These are phyloP conservation scores for Claviceps humidiphila DNA, from an alignment of 2,329 filamentous ascomycete species.

Conservation along the genomic window DNA sequence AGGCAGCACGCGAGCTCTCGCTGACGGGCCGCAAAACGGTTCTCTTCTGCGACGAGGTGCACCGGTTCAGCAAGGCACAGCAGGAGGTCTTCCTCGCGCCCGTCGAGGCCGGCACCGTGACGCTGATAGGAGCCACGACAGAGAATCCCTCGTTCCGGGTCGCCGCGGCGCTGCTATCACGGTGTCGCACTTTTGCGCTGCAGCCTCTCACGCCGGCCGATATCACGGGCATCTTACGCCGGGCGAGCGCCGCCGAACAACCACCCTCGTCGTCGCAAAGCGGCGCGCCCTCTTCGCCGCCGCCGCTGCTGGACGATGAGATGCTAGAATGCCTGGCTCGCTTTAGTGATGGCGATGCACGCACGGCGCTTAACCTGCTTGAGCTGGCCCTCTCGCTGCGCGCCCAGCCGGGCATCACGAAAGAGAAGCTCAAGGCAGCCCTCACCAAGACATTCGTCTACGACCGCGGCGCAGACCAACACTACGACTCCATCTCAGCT, in stretches of 20 bases:
- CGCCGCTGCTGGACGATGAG: conserved; percentile 57
- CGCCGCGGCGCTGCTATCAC: conserved; percentile 71
- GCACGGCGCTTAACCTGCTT: conserved; percentile 82
- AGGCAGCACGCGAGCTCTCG: conserved; percentile 65
- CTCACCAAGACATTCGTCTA: conserved; percentile 91
- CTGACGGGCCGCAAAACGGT: conserved; percentile 86
- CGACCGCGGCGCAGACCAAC: conserved; percentile 86
- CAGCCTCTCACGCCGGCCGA: conserved; percentile 60
- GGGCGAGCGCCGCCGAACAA: conserved; percentile 54
- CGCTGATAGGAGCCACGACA: conserved; percentile 86
- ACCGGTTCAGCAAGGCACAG: conserved; percentile 80
- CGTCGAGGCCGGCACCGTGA: conserved; percentile 82
- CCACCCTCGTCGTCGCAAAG: no score
- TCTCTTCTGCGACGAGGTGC: conserved; percentile 95
- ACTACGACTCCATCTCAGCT: conserved; percentile 94
- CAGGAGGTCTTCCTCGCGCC: conserved; percentile 92
- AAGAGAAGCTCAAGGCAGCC: conserved; percentile 63
- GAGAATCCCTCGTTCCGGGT: conserved; percentile 96
- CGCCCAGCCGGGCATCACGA: conserved; percentile 47
- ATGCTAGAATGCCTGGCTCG: conserved; percentile 69
- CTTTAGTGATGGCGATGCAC: conserved; percentile 85
- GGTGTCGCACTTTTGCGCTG: conserved; percentile 84
- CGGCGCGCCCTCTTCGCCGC: conserved; percentile 21
- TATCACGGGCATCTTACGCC: conserved; percentile 57
- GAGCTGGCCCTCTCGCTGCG: conserved; percentile 71